Evolutionary conservation across 257 asterid species (phyloP).

Genomic region (Avicennia marina): DNA sequence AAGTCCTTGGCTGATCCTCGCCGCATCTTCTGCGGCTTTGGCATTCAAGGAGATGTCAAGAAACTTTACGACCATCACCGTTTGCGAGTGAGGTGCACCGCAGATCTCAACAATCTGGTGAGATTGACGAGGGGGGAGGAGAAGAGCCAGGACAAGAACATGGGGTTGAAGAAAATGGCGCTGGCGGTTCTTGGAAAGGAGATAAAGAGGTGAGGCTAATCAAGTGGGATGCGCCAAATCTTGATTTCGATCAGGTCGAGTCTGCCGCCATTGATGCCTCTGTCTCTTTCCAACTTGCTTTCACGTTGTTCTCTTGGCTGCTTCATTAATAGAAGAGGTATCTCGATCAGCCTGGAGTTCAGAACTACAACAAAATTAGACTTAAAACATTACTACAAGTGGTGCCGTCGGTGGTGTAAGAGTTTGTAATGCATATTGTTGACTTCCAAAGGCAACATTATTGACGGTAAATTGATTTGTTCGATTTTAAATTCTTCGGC

Average conservation of each 20-base stretch:
- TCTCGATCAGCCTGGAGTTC: no score
- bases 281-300: neutral
- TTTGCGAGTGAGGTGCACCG: neutral
- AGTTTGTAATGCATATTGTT: no score
- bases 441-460: no score
- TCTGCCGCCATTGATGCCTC: neutral
- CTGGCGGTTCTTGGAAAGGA: neutral
- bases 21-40: neutral
- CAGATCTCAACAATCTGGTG: neutral
- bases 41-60: neutral
- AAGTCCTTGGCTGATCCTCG: neutral
- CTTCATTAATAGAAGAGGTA: no score
- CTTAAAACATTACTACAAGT: no score
- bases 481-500: no score
- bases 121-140: neutral
- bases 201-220: neutral
- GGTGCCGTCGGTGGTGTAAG: no score
- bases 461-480: no score
- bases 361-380: no score
- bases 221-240: neutral
- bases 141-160: no score
- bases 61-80: neutral
- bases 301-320: neutral
- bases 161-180: slow-evolving; percentile 2
- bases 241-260: neutral